Evolutionary conservation across 2,329 filamentous ascomycete genomes (phyloP).

Genomic region (Apiospora saccharicola): DNA sequence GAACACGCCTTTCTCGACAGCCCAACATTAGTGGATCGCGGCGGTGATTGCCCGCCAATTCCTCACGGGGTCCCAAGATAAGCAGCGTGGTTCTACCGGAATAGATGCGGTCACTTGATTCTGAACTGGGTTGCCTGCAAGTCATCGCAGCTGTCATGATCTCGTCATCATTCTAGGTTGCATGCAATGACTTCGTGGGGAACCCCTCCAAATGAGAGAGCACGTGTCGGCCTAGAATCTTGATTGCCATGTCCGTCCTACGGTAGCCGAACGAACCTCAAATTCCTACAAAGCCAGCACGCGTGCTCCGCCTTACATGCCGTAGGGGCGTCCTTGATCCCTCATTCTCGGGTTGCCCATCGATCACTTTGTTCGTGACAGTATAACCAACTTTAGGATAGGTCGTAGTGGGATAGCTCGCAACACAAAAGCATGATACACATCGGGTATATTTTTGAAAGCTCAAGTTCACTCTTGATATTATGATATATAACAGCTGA

Average conservation of each 20-base stretch:
- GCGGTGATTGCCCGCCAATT: conserved; percentile 16
- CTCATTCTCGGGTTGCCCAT: no score
- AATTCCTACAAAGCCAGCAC: neutral
- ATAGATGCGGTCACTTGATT: neutral
- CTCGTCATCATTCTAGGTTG: neutral
- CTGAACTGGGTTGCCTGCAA: neutral
- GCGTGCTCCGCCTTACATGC: neutral
- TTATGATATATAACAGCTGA: neutral
- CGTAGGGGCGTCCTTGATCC: neutral
- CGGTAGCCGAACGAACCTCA: neutral
- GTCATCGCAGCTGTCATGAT: conserved; percentile 4
- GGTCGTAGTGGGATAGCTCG: neutral
- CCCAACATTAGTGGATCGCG: neutral
- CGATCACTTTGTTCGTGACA: no score
- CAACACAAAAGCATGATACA: neutral
- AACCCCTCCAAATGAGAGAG: neutral
- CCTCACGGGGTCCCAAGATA: conserved; percentile 1
- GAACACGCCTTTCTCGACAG: neutral
- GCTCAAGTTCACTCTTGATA: neutral
- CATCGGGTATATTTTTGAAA: neutral
- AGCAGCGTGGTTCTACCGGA: neutral
- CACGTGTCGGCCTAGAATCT: neutral
- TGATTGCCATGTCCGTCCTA: neutral
- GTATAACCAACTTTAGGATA: neutral
- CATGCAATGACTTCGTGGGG: neutral